These are phyloP conservation scores for Blakeslea trispora DNA, from an alignment of 371 early-diverging fungal genomes.

Conservation along the genomic window DNA sequence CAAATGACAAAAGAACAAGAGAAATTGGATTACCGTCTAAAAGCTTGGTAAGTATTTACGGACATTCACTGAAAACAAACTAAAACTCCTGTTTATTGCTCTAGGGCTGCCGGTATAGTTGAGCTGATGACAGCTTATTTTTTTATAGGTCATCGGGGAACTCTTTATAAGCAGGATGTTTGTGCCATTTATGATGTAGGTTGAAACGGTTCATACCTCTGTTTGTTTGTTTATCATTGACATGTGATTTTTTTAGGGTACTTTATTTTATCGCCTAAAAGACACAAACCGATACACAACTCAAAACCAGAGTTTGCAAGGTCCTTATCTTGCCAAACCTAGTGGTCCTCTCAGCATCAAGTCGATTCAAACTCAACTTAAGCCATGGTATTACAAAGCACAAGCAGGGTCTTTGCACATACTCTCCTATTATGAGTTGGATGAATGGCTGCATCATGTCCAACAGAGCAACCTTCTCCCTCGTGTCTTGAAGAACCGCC, in stretches of 20 bases:
- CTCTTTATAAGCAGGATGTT: slow-evolving; percentile 31
- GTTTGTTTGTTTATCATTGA: neutral
- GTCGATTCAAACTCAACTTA: slow-evolving; percentile 3
- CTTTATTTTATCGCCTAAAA: slow-evolving; percentile 25
- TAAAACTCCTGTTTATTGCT: neutral
- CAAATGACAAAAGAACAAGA: slow-evolving; percentile 34
- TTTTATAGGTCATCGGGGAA: slow-evolving; percentile 38
- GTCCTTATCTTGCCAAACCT: slow-evolving; percentile 14
- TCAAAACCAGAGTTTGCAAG: slow-evolving; percentile 7
- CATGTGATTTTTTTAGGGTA: slow-evolving; percentile 12
- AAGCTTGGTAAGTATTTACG: slow-evolving; percentile 16
- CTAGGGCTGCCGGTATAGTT: slow-evolving; percentile 27
- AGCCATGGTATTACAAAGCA: neutral
- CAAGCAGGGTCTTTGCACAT: slow-evolving; percentile 5
- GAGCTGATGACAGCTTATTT: slow-evolving; percentile 37
- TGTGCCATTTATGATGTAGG: slow-evolving; percentile 42
- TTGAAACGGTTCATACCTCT: neutral
- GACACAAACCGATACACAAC: slow-evolving; percentile 9
- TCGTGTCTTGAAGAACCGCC: no score
- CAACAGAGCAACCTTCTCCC: no score
- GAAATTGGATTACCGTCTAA: slow-evolving; percentile 12
- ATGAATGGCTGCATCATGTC: slow-evolving; percentile 11
- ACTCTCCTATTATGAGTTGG: slow-evolving; percentile 1
- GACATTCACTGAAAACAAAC: neutral
- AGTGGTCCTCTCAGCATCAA: neutral